Evolutionary conservation across 1,284 basidiomycete genomes (phyloP).

Genomic region (Taiwanofungus camphoratus): DNA sequence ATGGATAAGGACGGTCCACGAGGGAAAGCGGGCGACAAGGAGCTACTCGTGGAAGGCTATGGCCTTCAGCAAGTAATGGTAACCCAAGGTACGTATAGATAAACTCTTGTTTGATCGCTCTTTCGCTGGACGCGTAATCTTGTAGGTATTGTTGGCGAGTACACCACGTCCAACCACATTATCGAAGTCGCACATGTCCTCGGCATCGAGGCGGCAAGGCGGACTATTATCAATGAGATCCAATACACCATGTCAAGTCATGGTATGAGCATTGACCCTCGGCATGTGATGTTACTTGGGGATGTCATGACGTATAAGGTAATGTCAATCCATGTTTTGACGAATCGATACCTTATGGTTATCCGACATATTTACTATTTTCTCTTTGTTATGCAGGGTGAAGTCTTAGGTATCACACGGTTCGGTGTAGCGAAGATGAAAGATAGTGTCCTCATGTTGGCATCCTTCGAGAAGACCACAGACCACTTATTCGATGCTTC

Average conservation of each 20-base stretch:
- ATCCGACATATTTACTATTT: neutral
- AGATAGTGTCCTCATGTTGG: constrained; percentile 98
- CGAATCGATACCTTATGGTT: neutral
- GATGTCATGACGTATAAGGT: constrained; percentile 99
- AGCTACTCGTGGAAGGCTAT: constrained; percentile 93
- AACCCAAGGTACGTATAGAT: constrained; percentile 70
- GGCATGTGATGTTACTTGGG: constrained; percentile 97
- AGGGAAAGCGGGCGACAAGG: constrained; percentile 80
- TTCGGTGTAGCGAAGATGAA: constrained; percentile 99
- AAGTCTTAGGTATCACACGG: constrained; percentile 96
- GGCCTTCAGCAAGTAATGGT: constrained; percentile 98
- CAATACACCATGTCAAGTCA: constrained; percentile 97
- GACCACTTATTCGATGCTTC: constrained; percentile 99
- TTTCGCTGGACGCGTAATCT: neutral
- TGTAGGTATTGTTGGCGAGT: constrained; percentile 84
- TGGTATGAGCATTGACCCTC: constrained; percentile 98
- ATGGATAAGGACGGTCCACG: constrained; percentile 75
- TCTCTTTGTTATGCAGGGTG: constrained; percentile 55
- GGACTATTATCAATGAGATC: constrained; percentile 96
- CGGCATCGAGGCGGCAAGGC: constrained; percentile 94
- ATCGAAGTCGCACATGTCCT: constrained; percentile 94
- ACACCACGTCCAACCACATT: constrained; percentile 95
- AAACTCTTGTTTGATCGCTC: neutral
- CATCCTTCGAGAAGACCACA: constrained; percentile 99
- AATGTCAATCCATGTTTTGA: constrained; percentile 5